Evolutionary conservation across 108 stramenopile genomes (phyloP).

Genomic region (Skeletonema costatum): DNA sequence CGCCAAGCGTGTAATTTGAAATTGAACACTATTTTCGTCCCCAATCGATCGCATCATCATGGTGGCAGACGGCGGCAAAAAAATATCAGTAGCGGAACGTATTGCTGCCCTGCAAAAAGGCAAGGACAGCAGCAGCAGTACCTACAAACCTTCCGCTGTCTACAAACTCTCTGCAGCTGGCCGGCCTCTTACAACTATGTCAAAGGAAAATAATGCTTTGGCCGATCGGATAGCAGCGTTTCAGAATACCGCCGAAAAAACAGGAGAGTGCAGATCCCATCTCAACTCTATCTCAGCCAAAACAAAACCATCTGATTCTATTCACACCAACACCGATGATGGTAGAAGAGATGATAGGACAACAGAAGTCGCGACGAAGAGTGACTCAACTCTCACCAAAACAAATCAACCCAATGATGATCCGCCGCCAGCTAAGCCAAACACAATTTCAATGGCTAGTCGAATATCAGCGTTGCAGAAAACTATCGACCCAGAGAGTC

Average conservation of each 20-base stretch:
- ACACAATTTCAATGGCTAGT: background rate
- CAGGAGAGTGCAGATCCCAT: background rate
- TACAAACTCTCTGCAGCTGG: too few species aligned
- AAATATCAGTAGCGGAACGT: background rate
- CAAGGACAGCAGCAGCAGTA: background rate
- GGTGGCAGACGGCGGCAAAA: background rate
- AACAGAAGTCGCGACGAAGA: background rate
- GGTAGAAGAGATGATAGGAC: background rate
- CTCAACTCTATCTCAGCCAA: background rate
- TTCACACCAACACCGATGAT: background rate
- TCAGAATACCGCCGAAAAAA: background rate
- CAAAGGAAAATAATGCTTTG: background rate
- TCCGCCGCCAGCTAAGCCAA: background rate
- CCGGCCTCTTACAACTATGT: background rate
- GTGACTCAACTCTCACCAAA: background rate
- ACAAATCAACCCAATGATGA: background rate
- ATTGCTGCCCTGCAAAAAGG: background rate
- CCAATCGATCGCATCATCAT: background rate
- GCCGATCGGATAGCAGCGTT: background rate
- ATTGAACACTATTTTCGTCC: background rate
- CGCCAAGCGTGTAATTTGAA: too few species aligned
- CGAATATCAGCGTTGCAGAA: background rate
- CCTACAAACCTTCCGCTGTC: too few species aligned
- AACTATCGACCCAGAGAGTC: background rate
- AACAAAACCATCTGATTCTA: background rate